A percentile compares a stretch with the other conserved stretches of the same genome.
Conservation (phyloP, 1,284 basidiomycete genomes). For the Taiwanofungus camphoratus region DNA sequence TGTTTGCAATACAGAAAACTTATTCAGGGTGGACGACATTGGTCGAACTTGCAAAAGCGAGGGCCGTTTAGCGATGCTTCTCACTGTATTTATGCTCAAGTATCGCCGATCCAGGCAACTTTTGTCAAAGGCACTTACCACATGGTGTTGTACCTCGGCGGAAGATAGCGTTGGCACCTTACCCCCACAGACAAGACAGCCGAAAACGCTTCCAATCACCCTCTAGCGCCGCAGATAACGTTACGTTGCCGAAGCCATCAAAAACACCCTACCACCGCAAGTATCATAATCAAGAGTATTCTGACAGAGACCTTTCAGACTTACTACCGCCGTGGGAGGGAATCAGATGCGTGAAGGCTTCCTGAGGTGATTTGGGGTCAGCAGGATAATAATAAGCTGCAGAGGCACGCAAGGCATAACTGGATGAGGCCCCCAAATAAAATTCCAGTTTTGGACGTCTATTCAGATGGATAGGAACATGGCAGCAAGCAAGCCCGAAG, state of each 20-base stretch:
- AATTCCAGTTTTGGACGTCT: no score
- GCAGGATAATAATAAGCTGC: no score
- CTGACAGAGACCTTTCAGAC: constrained; percentile 1
- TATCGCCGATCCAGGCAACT: not conserved
- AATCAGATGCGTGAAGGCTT: constrained; percentile 1
- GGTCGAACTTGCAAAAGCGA: not conserved
- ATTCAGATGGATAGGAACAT: no score
- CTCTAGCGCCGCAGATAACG: no score
- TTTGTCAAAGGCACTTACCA: constrained; percentile 5
- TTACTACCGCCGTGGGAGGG: constrained; percentile 3
- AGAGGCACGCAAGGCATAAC: no score
- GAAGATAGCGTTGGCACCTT: constrained; percentile 2
- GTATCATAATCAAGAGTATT: constrained; percentile 3
- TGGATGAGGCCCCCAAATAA: no score
- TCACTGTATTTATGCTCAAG: constrained; percentile 2
- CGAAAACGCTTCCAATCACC: no score
- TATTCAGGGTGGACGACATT: constrained; percentile 11
- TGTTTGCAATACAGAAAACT: constrained; percentile 6
- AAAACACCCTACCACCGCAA: constrained; percentile 9
- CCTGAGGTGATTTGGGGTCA: not conserved
- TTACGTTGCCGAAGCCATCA: constrained; percentile 7
- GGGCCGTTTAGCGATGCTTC: not conserved
- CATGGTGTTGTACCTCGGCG: constrained; percentile 10
- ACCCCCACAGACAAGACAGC: no score
- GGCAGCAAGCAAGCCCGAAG: no score